A percentile compares a stretch with the other conserved stretches of the same genome.
Evolutionary conservation across 2,329 filamentous ascomycete genomes (phyloP).

Genomic region (Tothia fuscella): DNA sequence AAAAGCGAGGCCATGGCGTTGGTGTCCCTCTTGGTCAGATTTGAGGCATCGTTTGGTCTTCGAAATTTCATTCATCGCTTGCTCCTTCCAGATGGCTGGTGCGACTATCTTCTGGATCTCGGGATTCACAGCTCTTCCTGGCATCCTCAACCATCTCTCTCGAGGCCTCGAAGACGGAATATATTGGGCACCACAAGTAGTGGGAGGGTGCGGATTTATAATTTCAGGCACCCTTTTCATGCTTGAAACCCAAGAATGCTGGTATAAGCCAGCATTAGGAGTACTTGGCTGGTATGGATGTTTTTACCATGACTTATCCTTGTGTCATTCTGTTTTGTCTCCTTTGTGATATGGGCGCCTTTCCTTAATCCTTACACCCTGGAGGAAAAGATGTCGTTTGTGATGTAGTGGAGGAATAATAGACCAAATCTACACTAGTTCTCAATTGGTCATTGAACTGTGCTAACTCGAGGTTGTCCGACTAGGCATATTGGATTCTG

Average conservation of each 20-base stretch:
- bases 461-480: too few species aligned
- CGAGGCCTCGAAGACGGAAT: conserved; percentile 38
- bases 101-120: conserved; percentile 54
- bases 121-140: conserved; percentile 48
- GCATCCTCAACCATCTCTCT: conserved; percentile 40
- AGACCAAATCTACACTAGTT: too few species aligned
- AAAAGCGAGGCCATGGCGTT: conserved; percentile 35
- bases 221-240: conserved; percentile 48
- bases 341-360: too few species aligned
- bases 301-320: too few species aligned
- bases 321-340: too few species aligned
- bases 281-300: conserved; percentile 56
- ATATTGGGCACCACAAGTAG: conserved; percentile 51
- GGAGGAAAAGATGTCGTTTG: too few species aligned
- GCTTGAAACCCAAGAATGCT: conserved; percentile 52
- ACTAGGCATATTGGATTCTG: conserved; percentile 55
- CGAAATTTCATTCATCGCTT: conserved; percentile 52
- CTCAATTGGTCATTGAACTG: too few species aligned
- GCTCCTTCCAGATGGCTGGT: conserved; percentile 42
- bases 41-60: conserved; percentile 47
- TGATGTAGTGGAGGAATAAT: too few species aligned
- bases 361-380: too few species aligned
- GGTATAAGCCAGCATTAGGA: conserved; percentile 46
- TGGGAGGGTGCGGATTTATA: conserved; percentile 52
- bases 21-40: conserved; percentile 47